Evolutionary conservation across 1,139 yeast genomes (phyloP).

Genomic region (Geotrichum bryndzae): DNA sequence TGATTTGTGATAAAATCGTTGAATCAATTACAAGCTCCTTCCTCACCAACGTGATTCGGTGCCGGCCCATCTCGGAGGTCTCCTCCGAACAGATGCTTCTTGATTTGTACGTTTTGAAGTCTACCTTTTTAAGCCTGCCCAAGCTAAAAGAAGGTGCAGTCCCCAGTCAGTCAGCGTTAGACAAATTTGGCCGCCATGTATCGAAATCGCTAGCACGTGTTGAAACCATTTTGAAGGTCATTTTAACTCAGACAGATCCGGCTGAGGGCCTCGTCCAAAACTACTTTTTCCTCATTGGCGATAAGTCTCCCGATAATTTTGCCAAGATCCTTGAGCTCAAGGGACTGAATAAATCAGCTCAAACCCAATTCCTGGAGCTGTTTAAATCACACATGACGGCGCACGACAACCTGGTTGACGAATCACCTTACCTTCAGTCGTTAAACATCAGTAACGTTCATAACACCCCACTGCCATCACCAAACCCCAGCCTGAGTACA

Average conservation of each 20-base stretch:
- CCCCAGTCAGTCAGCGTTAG: conserved; percentile 15
- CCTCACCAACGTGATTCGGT: conserved; percentile 51
- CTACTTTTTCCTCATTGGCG: conserved; percentile 65
- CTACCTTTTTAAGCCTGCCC: conserved; percentile 50
- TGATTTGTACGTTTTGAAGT: conserved; percentile 63
- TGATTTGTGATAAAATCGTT: conserved; percentile 68
- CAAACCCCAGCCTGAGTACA: background rate
- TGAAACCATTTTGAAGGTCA: conserved; percentile 59
- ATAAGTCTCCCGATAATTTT: conserved; percentile 57
- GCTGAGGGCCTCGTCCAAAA: conserved; percentile 58
- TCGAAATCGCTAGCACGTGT: conserved; percentile 46
- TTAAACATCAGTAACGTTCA: conserved; percentile 18
- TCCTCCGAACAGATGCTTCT: conserved; percentile 77
- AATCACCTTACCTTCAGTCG: conserved; percentile 41
- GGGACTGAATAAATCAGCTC: conserved; percentile 45
- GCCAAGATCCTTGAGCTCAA: conserved; percentile 59
- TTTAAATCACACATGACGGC: conserved; percentile 55
- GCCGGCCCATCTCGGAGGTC: conserved; percentile 57
- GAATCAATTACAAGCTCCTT: conserved; percentile 60
- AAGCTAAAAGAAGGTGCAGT: conserved; percentile 21
- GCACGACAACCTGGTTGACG: conserved; percentile 43
- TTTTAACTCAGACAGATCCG: conserved; percentile 60
- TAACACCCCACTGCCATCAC: conserved; percentile 1
- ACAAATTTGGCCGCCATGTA: conserved; percentile 44
- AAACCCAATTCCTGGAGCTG: conserved; percentile 49